Evolutionary conservation across 441 rosid species (phyloP), one percentile per base, ranked within the genome.

Genomic region (Populus hybrid): DNA sequence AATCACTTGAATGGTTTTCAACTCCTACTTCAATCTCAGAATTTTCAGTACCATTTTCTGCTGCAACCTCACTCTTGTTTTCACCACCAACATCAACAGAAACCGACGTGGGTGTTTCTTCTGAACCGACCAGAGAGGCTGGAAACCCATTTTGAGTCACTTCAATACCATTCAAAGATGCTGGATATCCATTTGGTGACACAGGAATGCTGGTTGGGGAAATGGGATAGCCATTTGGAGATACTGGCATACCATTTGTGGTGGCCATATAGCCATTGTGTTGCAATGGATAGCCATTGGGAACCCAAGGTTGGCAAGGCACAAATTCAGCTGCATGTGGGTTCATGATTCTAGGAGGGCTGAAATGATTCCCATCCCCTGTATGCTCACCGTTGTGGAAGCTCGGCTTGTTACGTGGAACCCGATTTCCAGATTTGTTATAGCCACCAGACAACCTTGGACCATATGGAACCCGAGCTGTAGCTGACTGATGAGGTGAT

Each of bases 281-380:
- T 69, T 94, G 86, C 77, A 91, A 84, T n/a, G 92, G 89, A 84
- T 89, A 92, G 74, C 92, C 96, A 81, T 91, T 91, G 42, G 91
- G 84, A 77, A 91, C 83, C 99, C 99, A 96, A 77, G 97, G 94
- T 83, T 90, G 98, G 79, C 95, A 83, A 36, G 94, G 92, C 20
- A 89, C 83, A 73, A 87, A 91, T 82, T 86, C 92, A 6, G 89
- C 90, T 40, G 94, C 96, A 76, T 88, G 86, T 11, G 92, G 94
- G 70, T 90, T 90, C 96, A 87, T 90, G 70, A 81, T 81, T 73
- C 79, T 85, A 26, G 84, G 86, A 72, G 85, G 76, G 79, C 84
- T 86, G 80, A 86, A 87, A 77, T 78, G 88, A 83, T 84, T 87
- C 38, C 84, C 85, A 61, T 80, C 82, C 21, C 76, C 42, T 26